These are phyloP conservation scores for Vigna radiata DNA, from an alignment of 306 rosid species.

Conservation along the genomic window DNA sequence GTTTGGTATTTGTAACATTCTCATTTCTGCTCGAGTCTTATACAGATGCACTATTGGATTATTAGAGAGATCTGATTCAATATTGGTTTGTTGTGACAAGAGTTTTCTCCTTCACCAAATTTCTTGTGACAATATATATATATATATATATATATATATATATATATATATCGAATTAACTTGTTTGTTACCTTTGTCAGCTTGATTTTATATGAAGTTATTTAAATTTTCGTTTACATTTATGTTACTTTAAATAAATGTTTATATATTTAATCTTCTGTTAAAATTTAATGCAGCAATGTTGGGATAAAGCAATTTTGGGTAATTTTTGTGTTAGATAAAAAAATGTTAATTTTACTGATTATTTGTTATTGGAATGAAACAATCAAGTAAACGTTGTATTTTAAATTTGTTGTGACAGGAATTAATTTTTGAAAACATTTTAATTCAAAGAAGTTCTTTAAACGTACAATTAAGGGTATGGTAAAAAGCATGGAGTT, in stretches of 20 bases:
- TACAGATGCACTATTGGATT: conserved; percentile 40
- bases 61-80: conserved; percentile 11
- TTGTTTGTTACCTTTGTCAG: not conserved
- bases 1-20: conserved; percentile 31
- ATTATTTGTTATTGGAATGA: not conserved
- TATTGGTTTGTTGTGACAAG: conserved; percentile 14
- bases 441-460: not conserved
- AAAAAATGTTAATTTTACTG: not conserved
- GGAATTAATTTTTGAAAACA: not conserved
- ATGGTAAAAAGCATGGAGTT: not conserved
- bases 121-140: not conserved
- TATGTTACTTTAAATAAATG: not conserved
- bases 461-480: not conserved
- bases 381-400: not conserved
- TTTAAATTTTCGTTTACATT: not conserved
- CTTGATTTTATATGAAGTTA: not conserved
- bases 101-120: not conserved
- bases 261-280: not conserved
- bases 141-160: not conserved
- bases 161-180: not conserved
- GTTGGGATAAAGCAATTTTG: not conserved
- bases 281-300: not conserved
- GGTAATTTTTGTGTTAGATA: not conserved
- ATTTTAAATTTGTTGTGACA: not conserved
- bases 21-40: conserved; percentile 19